Conservation (phyloP, 305 asterid species). For the Ilex paraguariensis region DNA sequence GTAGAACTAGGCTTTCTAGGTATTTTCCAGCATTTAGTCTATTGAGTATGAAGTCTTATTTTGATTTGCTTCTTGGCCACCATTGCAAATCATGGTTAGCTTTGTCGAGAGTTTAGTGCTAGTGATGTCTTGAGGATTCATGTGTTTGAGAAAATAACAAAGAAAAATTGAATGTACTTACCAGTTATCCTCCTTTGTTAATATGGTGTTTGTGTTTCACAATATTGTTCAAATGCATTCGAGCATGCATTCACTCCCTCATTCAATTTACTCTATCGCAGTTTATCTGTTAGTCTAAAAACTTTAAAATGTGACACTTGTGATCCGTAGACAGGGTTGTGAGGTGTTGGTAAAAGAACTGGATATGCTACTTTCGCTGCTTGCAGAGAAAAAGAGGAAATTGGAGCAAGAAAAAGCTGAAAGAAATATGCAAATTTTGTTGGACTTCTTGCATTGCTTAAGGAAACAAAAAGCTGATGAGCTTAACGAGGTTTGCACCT, state of each 20-base stretch:
- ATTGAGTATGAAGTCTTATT: too few species aligned
- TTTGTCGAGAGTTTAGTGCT: too few species aligned
- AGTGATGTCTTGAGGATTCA: too few species aligned
- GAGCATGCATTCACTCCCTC: conserved; percentile 13
- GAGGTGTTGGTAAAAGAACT: conserved; percentile 77
- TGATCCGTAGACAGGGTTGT: conserved; percentile 74
- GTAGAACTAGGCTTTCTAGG: too few species aligned
- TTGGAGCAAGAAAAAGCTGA: conserved; percentile 88
- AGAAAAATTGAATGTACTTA: too few species aligned
- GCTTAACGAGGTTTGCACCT: conserved; percentile 67
- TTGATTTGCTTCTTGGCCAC: too few species aligned
- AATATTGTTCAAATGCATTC: conserved; percentile 14
- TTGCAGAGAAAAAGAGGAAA: conserved; percentile 70
- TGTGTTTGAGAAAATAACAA: too few species aligned
- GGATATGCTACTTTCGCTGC: conserved; percentile 48
- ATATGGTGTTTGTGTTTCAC: too few species aligned
- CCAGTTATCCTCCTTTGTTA: too few species aligned
- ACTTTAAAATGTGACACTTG: conserved; percentile 34
- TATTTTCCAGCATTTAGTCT: too few species aligned
- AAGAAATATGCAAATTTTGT: conserved; percentile 77
- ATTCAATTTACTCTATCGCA: conserved; percentile 14
- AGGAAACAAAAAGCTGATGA: conserved; percentile 67
- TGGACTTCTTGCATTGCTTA: conserved; percentile 65
- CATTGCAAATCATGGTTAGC: too few species aligned
- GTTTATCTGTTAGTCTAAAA: conserved; percentile 21